Conservation (phyloP, 83 land plant genomes). For the Diphasiastrum complanatum region DNA sequence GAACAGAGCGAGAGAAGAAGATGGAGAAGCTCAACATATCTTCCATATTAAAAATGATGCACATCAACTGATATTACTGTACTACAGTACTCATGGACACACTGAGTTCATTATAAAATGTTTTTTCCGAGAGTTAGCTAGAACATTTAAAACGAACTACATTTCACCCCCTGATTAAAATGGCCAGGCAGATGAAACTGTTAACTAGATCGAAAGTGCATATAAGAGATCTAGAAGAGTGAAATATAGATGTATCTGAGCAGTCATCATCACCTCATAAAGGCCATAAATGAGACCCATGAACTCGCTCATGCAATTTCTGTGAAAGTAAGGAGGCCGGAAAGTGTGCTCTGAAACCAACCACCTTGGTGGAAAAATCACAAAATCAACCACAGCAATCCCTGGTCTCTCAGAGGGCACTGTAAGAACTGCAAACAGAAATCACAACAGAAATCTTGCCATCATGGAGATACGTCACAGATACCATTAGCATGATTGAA, state of each 20-base stretch:
- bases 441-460: no score
- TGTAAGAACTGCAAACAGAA: slow-evolving; percentile 64
- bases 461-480: no score
- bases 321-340: slow-evolving; percentile 95
- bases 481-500: no score
- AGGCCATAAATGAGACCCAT: slow-evolving; percentile 89
- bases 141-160: neutral
- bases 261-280: slow-evolving; percentile 62
- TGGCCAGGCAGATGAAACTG: neutral
- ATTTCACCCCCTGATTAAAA: neutral
- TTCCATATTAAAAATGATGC: no score
- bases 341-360: slow-evolving; percentile 92
- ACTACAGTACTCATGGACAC: no score
- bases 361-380: slow-evolving; percentile 94
- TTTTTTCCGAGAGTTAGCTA: no score
- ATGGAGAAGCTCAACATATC: no score
- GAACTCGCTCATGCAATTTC: slow-evolving; percentile 97
- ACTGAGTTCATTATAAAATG: no score
- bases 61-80: no score
- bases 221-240: neutral
- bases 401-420: slow-evolving; percentile 93
- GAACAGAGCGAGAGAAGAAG: no score
- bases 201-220: neutral
- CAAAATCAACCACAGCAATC: slow-evolving; percentile 92
- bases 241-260: neutral